Conservation (phyloP, 768 basidiomycete species). For the Amanita rubescens region DNA sequence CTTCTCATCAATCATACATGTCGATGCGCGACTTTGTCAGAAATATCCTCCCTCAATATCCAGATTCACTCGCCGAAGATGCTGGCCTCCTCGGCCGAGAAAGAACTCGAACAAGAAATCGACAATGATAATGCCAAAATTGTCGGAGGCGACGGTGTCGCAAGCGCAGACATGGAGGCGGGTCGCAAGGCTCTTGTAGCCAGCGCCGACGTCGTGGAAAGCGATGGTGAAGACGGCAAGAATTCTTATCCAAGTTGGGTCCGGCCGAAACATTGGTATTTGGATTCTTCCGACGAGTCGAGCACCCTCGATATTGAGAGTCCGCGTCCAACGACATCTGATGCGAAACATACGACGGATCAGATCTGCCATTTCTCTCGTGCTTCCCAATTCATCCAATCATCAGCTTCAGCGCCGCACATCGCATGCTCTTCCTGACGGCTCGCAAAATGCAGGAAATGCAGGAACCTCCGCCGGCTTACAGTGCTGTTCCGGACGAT, state of each 20-base stretch:
- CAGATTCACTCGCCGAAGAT: slow-evolving; percentile 43
- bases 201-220: slow-evolving; percentile 17
- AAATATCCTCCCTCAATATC: slow-evolving; percentile 44
- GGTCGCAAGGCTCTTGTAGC: slow-evolving; percentile 31
- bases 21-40: slow-evolving; percentile 68
- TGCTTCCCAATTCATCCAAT: slow-evolving; percentile 15
- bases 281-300: slow-evolving; percentile 16
- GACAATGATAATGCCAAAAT: slow-evolving; percentile 57
- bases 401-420: slow-evolving; percentile 9
- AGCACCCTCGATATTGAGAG: slow-evolving; percentile 8
- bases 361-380: slow-evolving; percentile 27
- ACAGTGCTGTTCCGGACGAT: slow-evolving; percentile 15
- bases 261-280: slow-evolving; percentile 23
- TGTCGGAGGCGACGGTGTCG: slow-evolving; percentile 70
- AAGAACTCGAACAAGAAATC: slow-evolving; percentile 61
- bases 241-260: slow-evolving; percentile 49
- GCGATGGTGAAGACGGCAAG: slow-evolving; percentile 26
- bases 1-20: slow-evolving; percentile 56
- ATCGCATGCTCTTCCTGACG: slow-evolving; percentile 9
- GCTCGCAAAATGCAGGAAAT: not conserved
- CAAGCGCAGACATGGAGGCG: slow-evolving; percentile 33
- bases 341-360: slow-evolving; percentile 22
- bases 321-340: not conserved
- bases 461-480: not conserved
- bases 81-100: slow-evolving; percentile 49